Evolutionary conservation across 129 eudicot species (phyloP).

Genomic region (Deinandra increscens): DNA sequence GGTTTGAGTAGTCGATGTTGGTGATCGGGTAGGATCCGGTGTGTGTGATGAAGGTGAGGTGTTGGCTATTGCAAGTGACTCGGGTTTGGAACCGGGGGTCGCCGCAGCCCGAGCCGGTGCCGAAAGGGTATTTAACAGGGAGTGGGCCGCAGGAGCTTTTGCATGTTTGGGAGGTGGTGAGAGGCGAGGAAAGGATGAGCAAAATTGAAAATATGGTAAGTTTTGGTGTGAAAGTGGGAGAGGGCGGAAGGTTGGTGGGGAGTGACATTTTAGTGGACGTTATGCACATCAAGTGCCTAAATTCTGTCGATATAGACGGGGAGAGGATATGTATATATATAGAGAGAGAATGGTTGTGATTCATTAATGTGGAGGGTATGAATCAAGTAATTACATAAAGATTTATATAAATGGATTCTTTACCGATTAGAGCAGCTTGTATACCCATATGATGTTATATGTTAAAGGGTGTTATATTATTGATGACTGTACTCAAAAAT

Average conservation of each 20-base stretch:
- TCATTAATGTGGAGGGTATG: too few species aligned
- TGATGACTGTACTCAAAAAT: too few species aligned
- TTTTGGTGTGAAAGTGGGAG: constrained; percentile 13
- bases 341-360: too few species aligned
- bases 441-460: too few species aligned
- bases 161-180: constrained; percentile 60
- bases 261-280: constrained; percentile 17
- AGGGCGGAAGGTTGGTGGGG: constrained; percentile 27
- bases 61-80: constrained; percentile 59
- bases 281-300: background rate
- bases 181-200: constrained; percentile 30
- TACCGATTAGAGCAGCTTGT: too few species aligned
- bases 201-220: constrained; percentile 32
- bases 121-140: constrained; percentile 75
- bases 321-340: too few species aligned
- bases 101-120: constrained; percentile 83
- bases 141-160: constrained; percentile 58
- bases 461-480: too few species aligned
- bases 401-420: too few species aligned
- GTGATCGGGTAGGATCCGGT: constrained; percentile 80
- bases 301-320: constrained; percentile 13
- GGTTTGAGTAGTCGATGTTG: constrained; percentile 60
- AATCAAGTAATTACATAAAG: too few species aligned
- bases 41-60: constrained; percentile 75
- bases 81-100: constrained; percentile 76